Conservation (phyloP, 352 stramenopile genomes). For the Globisporangium paddicum region DNA sequence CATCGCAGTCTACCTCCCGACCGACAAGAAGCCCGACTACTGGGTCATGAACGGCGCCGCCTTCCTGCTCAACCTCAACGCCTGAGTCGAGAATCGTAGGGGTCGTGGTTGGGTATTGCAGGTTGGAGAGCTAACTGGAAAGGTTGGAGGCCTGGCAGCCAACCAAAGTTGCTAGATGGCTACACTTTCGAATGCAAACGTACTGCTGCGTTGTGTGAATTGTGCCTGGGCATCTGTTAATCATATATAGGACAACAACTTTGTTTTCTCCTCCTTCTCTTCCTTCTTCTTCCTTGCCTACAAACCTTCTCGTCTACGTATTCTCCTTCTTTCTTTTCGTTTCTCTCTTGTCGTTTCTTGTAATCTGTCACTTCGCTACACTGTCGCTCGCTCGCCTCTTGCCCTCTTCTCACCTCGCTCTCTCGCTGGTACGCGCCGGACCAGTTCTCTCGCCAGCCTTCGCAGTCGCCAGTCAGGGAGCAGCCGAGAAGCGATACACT, state of each 20-base stretch:
- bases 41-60: conserved; percentile 93
- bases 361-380: conserved; percentile 6
- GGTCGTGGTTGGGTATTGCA: too few species aligned
- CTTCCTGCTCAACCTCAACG: conserved; percentile 91
- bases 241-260: conserved; percentile 15
- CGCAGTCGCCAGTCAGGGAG: not conserved
- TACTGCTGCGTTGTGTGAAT: conserved; percentile 12
- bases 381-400: not conserved
- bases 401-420: too few species aligned
- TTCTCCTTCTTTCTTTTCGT: not conserved
- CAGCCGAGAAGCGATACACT: not conserved
- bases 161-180: not conserved
- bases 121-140: conserved; percentile 6
- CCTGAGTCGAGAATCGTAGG: too few species aligned
- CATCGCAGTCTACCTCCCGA: conserved; percentile 89
- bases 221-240: conserved; percentile 2
- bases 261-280: conserved; percentile 4
- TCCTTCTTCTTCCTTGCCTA: conserved; percentile 1
- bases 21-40: conserved; percentile 72
- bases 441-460: not conserved
- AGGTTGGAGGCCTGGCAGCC: not conserved
- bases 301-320: conserved; percentile 9
- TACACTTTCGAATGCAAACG: not conserved
- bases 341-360: conserved; percentile 5
- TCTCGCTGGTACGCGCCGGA: not conserved